Base-by-base conservation (phyloP, 768 basidiomycete species). In the Tricholoma hemisulphureum region DNA sequence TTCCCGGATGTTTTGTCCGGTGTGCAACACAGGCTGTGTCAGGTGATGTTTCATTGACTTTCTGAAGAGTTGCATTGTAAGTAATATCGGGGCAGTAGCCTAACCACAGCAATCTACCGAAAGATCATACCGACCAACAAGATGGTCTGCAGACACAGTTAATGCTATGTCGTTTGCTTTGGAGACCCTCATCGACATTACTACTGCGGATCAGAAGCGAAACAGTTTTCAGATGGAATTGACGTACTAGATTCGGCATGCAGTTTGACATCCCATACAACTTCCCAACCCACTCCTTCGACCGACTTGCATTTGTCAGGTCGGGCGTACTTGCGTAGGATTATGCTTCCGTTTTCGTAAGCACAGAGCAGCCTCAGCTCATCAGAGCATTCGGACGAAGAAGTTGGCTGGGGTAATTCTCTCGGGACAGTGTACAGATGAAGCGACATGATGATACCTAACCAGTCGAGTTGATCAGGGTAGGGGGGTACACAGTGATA, bases 271-370 rank as follows among this genome's bases (percentile, higher is more conserved):
- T 71, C 80, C 92, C 92, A 93, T 5, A 89, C 53, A 13, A 75
- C 68, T 16, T 87, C 82, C 92, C 92, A 93, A 0, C 88, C 90
- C 16, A 75, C 67, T 4, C 91, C 88, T 67, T 90, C 85, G 3
- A 93, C 75, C 1, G 87, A 87, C 0, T 72, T 80, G 46, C 74
- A 72, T 45, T 66, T 75, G 34, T 74, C 76, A 1, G 69, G 60
- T 2, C 70, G 68, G 3, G 72, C 73, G 55, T 83, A 86, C 51
- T 75, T 77, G 54, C 85, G 87, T 31, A 94, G 71, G 20, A 81
- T 82, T n/a, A 97, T 87, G n/a, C 83, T 78, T 0, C 96, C 95
- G 58, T 89, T 87, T 73, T 99, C 96, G 68, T 93, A 96, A 1
- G 84, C 91, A 35, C 84, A 80, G 0, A 95, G 68, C 4, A 96